A percentile compares a stretch with the other conserved stretches of the same genome.
phyloP scores from a whole-genome alignment of 352 stramenopile genomes.

The Pythium vanterpoolii region DNA sequence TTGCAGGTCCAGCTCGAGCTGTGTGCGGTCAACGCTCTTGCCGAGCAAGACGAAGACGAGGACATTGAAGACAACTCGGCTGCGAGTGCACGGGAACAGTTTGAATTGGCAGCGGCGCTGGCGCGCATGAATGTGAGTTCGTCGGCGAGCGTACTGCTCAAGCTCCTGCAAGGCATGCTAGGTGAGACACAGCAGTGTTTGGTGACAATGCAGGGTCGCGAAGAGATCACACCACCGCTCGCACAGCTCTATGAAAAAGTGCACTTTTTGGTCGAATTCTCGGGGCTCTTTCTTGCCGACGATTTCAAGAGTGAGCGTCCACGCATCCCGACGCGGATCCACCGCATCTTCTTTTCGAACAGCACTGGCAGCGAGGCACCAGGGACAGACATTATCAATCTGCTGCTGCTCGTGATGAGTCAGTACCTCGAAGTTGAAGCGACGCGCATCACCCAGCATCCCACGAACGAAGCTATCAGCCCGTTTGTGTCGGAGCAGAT shows the following conservation, averaged over 20 bases:
- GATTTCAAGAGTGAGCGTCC: slow-evolving; percentile 75
- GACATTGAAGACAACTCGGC: slow-evolving; percentile 80
- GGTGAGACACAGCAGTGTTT: slow-evolving; percentile 42
- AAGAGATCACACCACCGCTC: slow-evolving; percentile 52
- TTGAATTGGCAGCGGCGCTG: slow-evolving; percentile 66
- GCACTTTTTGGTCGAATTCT: slow-evolving; percentile 79
- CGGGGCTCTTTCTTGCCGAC: slow-evolving; percentile 71
- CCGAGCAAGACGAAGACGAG: slow-evolving; percentile 78
- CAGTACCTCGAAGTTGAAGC: slow-evolving; percentile 70
- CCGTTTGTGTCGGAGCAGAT: slow-evolving; percentile 81
- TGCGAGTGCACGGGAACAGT: slow-evolving; percentile 58
- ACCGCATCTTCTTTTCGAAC: slow-evolving; percentile 29
- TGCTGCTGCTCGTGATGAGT: slow-evolving; percentile 68
- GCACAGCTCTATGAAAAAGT: slow-evolving; percentile 76
- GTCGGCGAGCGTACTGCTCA: slow-evolving; percentile 49
- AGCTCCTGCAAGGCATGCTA: slow-evolving; percentile 62
- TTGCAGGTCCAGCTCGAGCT: slow-evolving; percentile 73
- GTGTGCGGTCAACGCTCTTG: slow-evolving; percentile 56
- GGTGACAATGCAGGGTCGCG: slow-evolving; percentile 35
- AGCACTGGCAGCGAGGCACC: background rate
- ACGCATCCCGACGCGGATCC: slow-evolving; percentile 59
- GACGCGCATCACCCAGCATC: slow-evolving; percentile 49
- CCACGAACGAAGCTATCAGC: slow-evolving; percentile 55
- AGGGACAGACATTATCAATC: slow-evolving; percentile 35
- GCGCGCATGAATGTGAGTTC: slow-evolving; percentile 60